Conservation (phyloP, 192 early-diverging fungal species). For the Backusella sp. region DNA sequence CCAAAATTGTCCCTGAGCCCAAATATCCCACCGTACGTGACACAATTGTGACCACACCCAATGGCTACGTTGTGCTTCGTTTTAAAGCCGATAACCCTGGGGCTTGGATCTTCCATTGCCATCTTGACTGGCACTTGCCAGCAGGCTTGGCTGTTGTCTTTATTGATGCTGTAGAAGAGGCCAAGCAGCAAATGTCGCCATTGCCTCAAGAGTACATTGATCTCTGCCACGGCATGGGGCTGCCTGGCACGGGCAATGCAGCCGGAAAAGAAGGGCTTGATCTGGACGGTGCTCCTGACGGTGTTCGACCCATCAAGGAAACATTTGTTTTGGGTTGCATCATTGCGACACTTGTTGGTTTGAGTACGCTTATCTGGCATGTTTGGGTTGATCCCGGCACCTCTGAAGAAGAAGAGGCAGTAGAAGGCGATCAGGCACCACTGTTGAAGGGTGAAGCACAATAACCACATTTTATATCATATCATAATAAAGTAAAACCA, state of each 20-base stretch:
- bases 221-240: conserved; percentile 59
- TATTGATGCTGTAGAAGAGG: conserved; percentile 67
- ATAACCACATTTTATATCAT: not conserved
- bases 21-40: conserved; percentile 73
- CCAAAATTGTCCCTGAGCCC: conserved; percentile 24
- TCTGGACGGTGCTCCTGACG: conserved; percentile 53
- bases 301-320: conserved; percentile 48
- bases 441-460: not conserved
- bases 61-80: conserved; percentile 67
- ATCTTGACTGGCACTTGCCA: conserved; percentile 75
- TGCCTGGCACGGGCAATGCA: conserved; percentile 67
- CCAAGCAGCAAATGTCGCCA: conserved; percentile 44
- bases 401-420: not conserved
- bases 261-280: conserved; percentile 69
- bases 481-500: no score
- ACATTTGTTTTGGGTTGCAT: conserved; percentile 71
- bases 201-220: conserved; percentile 58
- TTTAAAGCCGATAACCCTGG: conserved; percentile 83
- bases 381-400: conserved; percentile 29
- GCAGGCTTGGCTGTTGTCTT: conserved; percentile 69
- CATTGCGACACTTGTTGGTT: conserved; percentile 71
- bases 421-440: not conserved
- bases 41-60: conserved; percentile 65
- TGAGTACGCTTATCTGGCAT: conserved; percentile 77
- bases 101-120: conserved; percentile 87